Conservation (phyloP, 2,329 filamentous ascomycete genomes). For the Fusarium sp. region DNA sequence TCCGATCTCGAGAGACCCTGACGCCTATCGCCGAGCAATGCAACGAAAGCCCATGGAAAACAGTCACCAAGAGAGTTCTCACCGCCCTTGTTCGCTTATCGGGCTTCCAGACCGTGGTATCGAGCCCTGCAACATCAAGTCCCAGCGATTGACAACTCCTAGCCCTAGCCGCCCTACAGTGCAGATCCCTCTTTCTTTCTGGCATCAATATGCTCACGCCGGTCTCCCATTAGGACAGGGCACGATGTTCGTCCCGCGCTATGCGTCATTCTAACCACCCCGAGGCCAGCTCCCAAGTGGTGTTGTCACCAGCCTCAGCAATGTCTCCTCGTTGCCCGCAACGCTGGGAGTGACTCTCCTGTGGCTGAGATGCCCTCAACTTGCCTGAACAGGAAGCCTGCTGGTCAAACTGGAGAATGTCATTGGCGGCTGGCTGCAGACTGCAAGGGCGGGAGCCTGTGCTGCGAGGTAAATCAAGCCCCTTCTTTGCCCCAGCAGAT, state of each 20-base stretch:
- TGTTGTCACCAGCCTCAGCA: constrained; percentile 18
- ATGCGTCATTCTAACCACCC: constrained; percentile 24
- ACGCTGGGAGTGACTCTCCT: constrained; percentile 11
- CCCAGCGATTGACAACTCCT: constrained; percentile 23
- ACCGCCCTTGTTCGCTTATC: constrained; percentile 14
- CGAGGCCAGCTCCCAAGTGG: constrained; percentile 16
- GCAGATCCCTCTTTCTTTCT: constrained; percentile 26
- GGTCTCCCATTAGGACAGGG: neutral
- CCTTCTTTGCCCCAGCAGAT: neutral
- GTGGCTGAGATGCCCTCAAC: constrained; percentile 31
- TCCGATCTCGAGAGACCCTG: neutral
- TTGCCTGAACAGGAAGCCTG: constrained; percentile 41
- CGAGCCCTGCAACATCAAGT: constrained; percentile 11
- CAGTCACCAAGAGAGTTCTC: neutral
- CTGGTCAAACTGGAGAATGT: constrained; percentile 13
- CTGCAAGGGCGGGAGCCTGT: constrained; percentile 17
- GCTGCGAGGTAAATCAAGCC: constrained; percentile 11
- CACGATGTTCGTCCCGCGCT: constrained; percentile 2
- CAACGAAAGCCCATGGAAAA: neutral
- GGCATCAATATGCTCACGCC: constrained; percentile 30
- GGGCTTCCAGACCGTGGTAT: constrained; percentile 1
- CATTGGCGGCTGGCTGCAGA: constrained; percentile 35
- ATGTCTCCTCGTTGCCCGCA: neutral
- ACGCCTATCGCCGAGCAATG: neutral
- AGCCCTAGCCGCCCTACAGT: constrained; percentile 10